A percentile compares a stretch with the other conserved stretches of the same genome.
Evolutionary conservation across 1,284 basidiomycete species (phyloP).

Genomic region (Tilletiaria anomala): DNA sequence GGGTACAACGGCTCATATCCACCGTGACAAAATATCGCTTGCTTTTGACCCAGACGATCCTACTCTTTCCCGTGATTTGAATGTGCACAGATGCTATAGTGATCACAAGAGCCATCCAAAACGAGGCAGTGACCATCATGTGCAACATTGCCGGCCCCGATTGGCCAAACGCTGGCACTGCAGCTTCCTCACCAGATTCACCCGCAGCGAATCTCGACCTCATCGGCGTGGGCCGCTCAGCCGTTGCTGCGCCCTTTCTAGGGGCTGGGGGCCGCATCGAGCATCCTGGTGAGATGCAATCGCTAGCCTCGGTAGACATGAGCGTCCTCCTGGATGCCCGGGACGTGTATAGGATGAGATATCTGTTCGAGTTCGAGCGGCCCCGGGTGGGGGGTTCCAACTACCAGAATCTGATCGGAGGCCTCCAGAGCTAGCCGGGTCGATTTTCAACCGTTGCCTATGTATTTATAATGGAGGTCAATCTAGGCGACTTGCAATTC

Average conservation of each 20-base stretch:
- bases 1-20: background rate
- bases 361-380: too few relatives aligned
- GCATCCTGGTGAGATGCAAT: conserved; percentile 16
- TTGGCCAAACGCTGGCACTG: background rate
- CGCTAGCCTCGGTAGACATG: conserved; percentile 21
- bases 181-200: too few relatives aligned
- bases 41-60: background rate
- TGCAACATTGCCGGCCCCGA: conserved; percentile 30
- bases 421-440: too few relatives aligned
- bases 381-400: too few relatives aligned
- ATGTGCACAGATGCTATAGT: conserved; percentile 11
- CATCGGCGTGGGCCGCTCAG: conserved; percentile 24
- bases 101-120: conserved; percentile 23
- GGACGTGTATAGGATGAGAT: conserved; percentile 17
- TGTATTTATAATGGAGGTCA: too few relatives aligned
- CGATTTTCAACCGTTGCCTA: too few relatives aligned
- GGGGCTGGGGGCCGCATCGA: conserved; percentile 16
- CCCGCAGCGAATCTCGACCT: conserved; percentile 7
- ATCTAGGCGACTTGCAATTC: too few relatives aligned
- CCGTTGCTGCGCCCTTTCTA: conserved; percentile 24
- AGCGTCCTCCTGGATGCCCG: conserved; percentile 16
- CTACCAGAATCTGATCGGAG: too few relatives aligned
- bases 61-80: background rate
- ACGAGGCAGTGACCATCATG: conserved; percentile 28
- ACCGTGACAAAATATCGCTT: background rate